Evolutionary conservation across 768 basidiomycete genomes (phyloP), one percentile per base, ranked within the genome.

Genomic region (Leccinum imitatum): DNA sequence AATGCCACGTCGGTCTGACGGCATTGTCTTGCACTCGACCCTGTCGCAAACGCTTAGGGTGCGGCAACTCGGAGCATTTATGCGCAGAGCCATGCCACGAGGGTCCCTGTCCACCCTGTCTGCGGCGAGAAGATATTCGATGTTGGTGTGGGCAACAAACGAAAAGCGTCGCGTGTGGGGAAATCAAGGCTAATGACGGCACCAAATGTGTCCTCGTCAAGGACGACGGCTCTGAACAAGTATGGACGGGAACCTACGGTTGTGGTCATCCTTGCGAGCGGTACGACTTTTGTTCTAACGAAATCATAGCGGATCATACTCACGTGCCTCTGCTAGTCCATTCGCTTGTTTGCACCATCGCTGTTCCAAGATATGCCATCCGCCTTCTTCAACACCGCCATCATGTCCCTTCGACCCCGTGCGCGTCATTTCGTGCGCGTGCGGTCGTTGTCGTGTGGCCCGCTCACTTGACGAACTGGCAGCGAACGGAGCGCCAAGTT

Each of bases 61-160:
- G 95, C 63, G 84, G 84, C 1, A 83, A 88, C 53, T 33, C 66
- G 2, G 77, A 76, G n/a, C 96, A 98, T 69, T 46, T 59, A 0
- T 99, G 96, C 62, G 63, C 78, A 58, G 75, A 79, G 53, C 62
- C 76, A 0, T 99, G 96, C 66, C 97, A 99, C 68, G 78, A 81
- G 1, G 94, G 91, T 0, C 74, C 77, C 0, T 99, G 97, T 73
- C 76, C 71, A 3, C 77, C 79, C 1, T 98, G 97, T 73, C 63
- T 74, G 0, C 76, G 80, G 11, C 76, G 66, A 41, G 85, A 91
- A 55, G 47, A 65, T 1, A 81, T 82, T 25, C 77, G 68, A 27
- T 98, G 96, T 72, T 97, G 85, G 76, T 98, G 96, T 68, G 94
- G 94, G 0, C 83, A 82, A 63, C 83, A 85, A 41, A 75, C 74